Base-by-base conservation (phyloP, 768 basidiomycete genomes). In the Lactarius hatsudake region DNA sequence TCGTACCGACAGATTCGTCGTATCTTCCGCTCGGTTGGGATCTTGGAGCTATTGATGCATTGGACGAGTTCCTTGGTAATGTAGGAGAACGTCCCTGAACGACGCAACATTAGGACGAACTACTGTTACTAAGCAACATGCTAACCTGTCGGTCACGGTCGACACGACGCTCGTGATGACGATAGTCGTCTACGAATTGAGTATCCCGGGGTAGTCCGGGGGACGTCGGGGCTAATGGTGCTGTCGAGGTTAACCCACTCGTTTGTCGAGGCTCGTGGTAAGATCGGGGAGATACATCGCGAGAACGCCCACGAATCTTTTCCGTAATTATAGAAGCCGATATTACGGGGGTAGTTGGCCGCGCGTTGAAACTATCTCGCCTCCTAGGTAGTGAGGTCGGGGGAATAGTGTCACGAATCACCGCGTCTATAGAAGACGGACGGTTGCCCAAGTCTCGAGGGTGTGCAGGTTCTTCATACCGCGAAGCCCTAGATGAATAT, bases 401-500 rank as follows among this genome's bases (percentile, higher is more conserved):
- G 26, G 61, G 36, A 28, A 62, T 28, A 34, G 26, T n/a, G 2
- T 30, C 62, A 53, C 62, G 62, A n/a, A 17, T 56, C 13, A 36
- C 59, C n/a, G 36, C 34, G 9, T 67, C 66, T 4, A 42, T 23
- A 43, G 26, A 60, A 56, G 66, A 55, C 12, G 66, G 20, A 23
- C 66, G 62, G 34, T 45, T 43, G 32, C 40, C 42, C 28, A 40
- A 10, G 8, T 60, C 62, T 42, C 59, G 66, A 54, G 20, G 30
- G n/a, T 53, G 68, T 17, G 30, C 7, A 17, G 56, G 38, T 18
- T 67, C 68, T n/a, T 65, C 61, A 9, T 51, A 70, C 13, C 9
- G 23, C 20, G 61, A n/a, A 23, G 17, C 58, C 53, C 68, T 71
- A 32, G 70, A 28, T 20, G 62, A 62, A 48, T 63, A 69, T 17